A percentile compares a stretch with the other conserved stretches of the same genome.
These are phyloP conservation scores for Starmerella kuoi DNA, from an alignment of 805 yeast species.

Conservation along the genomic window DNA sequence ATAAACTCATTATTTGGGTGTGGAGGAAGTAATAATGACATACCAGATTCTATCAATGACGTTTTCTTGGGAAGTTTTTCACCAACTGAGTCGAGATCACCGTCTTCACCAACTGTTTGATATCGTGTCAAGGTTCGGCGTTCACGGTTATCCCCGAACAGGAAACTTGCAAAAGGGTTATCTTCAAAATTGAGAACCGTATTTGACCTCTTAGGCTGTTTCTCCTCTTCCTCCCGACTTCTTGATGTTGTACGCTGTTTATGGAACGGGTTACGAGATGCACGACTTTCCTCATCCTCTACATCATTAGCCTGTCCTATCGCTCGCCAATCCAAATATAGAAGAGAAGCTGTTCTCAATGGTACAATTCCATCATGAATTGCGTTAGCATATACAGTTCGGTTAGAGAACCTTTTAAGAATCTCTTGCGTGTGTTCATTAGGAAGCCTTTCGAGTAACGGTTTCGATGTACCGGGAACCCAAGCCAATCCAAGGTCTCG, in stretches of 20 bases:
- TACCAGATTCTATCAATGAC: constrained; percentile 66
- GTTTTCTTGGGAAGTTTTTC: constrained; percentile 35
- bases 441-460: constrained; percentile 65
- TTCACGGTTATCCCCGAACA: constrained; percentile 10
- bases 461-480: constrained; percentile 33
- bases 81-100: constrained; percentile 8
- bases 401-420: constrained; percentile 47
- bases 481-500: constrained; percentile 66
- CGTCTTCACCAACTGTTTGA: constrained; percentile 9
- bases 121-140: constrained; percentile 1
- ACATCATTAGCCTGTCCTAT: constrained; percentile 40
- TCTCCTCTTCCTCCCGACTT: not conserved
- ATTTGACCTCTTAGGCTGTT: not conserved
- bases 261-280: not conserved
- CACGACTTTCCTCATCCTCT: constrained; percentile 30
- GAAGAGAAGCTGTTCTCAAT: constrained; percentile 70
- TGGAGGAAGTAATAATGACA: constrained; percentile 67
- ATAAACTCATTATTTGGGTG: constrained; percentile 58
- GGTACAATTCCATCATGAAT: constrained; percentile 95
- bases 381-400: constrained; percentile 83
- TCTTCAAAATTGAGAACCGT: not conserved
- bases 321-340: constrained; percentile 79
- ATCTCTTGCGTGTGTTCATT: constrained; percentile 57
- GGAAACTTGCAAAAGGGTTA: constrained; percentile 5
- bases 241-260: not conserved